phyloP scores from a whole-genome alignment of 345 rosid genomes.

The Jatropha curcas region DNA sequence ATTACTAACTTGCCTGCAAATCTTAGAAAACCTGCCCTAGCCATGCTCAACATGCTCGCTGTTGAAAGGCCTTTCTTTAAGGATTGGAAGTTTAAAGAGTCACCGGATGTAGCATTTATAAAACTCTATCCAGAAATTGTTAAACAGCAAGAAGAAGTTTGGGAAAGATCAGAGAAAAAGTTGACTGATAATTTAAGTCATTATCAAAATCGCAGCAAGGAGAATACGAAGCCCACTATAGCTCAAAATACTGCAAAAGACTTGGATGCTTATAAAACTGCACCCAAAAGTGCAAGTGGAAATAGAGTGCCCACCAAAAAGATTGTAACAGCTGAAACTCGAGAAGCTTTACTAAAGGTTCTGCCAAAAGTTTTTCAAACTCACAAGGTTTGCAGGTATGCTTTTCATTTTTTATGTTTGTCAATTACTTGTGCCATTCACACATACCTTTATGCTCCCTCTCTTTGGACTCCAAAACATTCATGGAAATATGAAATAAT shows the following conservation, averaged over 20 bases:
- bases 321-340: slow-evolving; percentile 60
- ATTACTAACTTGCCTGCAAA: slow-evolving; percentile 21
- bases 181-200: slow-evolving; percentile 15
- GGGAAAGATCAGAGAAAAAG: slow-evolving; percentile 31
- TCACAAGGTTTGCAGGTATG: slow-evolving; percentile 90
- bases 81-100: slow-evolving; percentile 62
- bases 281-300: slow-evolving; percentile 30
- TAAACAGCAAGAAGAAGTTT: slow-evolving; percentile 37
- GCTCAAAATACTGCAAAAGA: slow-evolving; percentile 38
- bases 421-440: too few species aligned
- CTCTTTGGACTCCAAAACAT: too few species aligned
- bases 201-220: slow-evolving; percentile 34
- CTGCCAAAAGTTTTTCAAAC: slow-evolving; percentile 66
- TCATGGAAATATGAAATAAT: too few species aligned
- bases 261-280: slow-evolving; percentile 39
- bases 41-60: slow-evolving; percentile 43
- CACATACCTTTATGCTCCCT: too few species aligned
- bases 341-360: slow-evolving; percentile 63
- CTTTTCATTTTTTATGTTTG: neutral
- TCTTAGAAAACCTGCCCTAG: slow-evolving; percentile 30
- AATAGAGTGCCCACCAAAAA: slow-evolving; percentile 29
- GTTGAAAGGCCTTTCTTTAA: slow-evolving; percentile 46
- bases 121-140: slow-evolving; percentile 49
- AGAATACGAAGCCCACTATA: slow-evolving; percentile 32
- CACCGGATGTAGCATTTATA: slow-evolving; percentile 41